Evolutionary conservation across 805 yeast species (phyloP).

Genomic region (Helenozyma rhizophorensis): DNA sequence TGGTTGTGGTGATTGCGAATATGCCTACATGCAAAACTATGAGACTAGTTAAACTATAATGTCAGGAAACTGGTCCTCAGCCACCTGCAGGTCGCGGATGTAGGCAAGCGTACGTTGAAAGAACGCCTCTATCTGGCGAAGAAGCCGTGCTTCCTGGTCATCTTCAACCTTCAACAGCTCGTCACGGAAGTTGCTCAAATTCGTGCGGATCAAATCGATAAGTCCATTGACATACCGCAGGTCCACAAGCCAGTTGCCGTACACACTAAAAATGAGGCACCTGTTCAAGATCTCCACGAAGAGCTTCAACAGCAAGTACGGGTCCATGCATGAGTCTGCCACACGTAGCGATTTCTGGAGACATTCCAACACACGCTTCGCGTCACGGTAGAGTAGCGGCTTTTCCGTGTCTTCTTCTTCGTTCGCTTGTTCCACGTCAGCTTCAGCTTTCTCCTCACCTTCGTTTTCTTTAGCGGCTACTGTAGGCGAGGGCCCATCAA

Average conservation of each 20-base stretch:
- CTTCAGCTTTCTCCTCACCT: slow-evolving; percentile 17
- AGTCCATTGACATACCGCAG: slow-evolving; percentile 78
- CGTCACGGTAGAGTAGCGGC: slow-evolving; percentile 31
- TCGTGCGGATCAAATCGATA: slow-evolving; percentile 73
- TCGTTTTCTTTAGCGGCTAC: slow-evolving; percentile 20
- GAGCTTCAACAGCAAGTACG: slow-evolving; percentile 64
- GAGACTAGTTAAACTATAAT: slow-evolving; percentile 21
- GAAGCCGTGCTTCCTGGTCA: slow-evolving; percentile 25
- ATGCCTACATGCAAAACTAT: neutral
- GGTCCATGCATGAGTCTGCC: slow-evolving; percentile 93
- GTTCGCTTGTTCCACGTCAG: slow-evolving; percentile 17
- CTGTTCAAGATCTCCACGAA: slow-evolving; percentile 88
- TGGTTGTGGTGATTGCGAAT: no score
- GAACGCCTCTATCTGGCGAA: slow-evolving; percentile 28
- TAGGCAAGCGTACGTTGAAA: slow-evolving; percentile 72
- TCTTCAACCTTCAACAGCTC: slow-evolving; percentile 21
- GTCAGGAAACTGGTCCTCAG: slow-evolving; percentile 64
- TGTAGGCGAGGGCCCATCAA: slow-evolving; percentile 28
- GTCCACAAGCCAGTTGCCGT: slow-evolving; percentile 68
- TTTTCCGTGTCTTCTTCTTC: slow-evolving; percentile 32
- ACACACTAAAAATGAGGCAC: slow-evolving; percentile 79
- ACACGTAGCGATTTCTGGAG: slow-evolving; percentile 82
- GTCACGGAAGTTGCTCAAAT: slow-evolving; percentile 44
- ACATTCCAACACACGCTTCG: slow-evolving; percentile 83
- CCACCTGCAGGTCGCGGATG: slow-evolving; percentile 61